A percentile compares a stretch with the other conserved stretches of the same genome.
Conservation (phyloP, 2,329 filamentous ascomycete genomes). For the Calonectria pauciramosa region DNA sequence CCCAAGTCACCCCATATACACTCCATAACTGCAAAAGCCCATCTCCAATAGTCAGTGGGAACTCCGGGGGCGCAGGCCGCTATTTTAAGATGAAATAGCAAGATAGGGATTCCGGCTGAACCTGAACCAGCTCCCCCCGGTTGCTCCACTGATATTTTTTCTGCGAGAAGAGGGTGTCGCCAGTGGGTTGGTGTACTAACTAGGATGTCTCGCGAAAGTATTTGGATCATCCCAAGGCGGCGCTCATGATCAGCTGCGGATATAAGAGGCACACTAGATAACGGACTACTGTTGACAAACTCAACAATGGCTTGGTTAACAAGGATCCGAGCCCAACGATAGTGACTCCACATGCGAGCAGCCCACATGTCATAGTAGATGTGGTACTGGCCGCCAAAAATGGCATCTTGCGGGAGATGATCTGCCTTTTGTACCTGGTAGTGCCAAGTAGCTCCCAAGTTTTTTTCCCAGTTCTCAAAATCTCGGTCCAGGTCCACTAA, state of each 20-base stretch:
- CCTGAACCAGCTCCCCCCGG: constrained; percentile 59
- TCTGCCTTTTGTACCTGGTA: constrained; percentile 51
- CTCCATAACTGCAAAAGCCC: constrained; percentile 60
- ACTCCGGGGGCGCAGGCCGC: constrained; percentile 63
- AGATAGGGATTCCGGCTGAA: constrained; percentile 61
- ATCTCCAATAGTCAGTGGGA: constrained; percentile 57
- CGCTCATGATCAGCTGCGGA: constrained; percentile 47
- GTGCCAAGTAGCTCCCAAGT: constrained; percentile 52
- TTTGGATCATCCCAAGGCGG: constrained; percentile 52
- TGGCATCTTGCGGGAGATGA: constrained; percentile 54
- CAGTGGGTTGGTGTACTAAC: constrained; percentile 64
- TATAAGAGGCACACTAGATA: constrained; percentile 52
- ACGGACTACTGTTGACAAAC: constrained; percentile 54
- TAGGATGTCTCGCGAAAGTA: constrained; percentile 59
- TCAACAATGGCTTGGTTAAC: constrained; percentile 64
- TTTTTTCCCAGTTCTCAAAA: constrained; percentile 56
- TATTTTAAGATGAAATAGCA: constrained; percentile 63
- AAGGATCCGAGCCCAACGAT: constrained; percentile 70
- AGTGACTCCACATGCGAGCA: constrained; percentile 70
- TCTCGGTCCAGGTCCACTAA: constrained; percentile 56
- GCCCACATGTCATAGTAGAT: constrained; percentile 67
- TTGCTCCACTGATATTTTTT: constrained; percentile 53
- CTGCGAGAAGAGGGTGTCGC: constrained; percentile 61
- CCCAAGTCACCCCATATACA: constrained; percentile 66
- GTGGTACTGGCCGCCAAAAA: constrained; percentile 69